phyloP scores from a whole-genome alignment of 345 rosid species.

The Linum lewisii region DNA sequence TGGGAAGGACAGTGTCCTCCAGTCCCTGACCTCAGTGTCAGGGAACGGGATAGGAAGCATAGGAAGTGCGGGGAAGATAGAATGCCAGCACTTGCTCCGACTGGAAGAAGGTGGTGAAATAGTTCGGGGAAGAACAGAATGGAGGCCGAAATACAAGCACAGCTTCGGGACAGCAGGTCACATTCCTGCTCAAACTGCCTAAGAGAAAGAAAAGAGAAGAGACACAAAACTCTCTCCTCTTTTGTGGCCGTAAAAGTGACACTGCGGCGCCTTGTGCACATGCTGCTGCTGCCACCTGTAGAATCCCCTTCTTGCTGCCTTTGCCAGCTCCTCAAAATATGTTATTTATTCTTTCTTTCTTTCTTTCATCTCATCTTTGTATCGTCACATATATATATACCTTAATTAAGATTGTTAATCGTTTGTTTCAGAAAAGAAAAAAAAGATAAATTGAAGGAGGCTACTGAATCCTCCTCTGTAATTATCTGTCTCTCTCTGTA shows the following conservation, averaged over 20 bases:
- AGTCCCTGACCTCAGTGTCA: constrained; percentile 71
- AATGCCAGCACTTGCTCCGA: constrained; percentile 89
- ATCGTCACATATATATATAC: too few relatives aligned
- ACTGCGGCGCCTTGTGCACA: not conserved
- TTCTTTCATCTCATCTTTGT: too few relatives aligned
- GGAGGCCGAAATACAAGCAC: constrained; percentile 62
- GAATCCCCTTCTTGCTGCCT: not conserved
- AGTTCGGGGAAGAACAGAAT: constrained; percentile 76
- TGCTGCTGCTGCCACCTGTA: not conserved
- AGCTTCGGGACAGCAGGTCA: constrained; percentile 10
- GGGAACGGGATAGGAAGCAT: constrained; percentile 30
- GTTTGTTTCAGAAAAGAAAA: too few relatives aligned
- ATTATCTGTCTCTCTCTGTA: too few relatives aligned
- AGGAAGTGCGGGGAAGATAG: constrained; percentile 37
- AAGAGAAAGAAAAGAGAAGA: not conserved
- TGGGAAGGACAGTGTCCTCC: constrained; percentile 80
- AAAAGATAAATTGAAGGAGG: too few relatives aligned
- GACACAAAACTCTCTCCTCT: not conserved
- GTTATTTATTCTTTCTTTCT: not conserved
- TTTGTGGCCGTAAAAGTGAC: not conserved
- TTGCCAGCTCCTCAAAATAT: not conserved
- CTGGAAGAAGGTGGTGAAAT: constrained; percentile 84
- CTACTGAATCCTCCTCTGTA: too few relatives aligned
- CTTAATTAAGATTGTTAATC: too few relatives aligned
- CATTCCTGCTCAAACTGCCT: constrained; percentile 1